Percentiles rank a stretch among this genome's conserved stretches.
phyloP scores from a whole-genome alignment of 495 filamentous ascomycete genomes.

The Friedmanniomyces simplex region DNA sequence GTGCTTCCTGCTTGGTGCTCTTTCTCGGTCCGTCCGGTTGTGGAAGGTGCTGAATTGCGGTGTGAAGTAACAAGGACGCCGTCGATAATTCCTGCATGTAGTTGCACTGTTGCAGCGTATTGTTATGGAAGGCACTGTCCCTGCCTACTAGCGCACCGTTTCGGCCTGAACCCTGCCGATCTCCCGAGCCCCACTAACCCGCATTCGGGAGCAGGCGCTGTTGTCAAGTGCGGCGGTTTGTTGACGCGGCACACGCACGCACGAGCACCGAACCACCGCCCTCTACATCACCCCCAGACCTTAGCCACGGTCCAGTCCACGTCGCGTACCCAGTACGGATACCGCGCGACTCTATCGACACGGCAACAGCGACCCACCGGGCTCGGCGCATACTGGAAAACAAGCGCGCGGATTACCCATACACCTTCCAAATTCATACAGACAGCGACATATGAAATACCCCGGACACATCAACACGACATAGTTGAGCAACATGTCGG shows the following conservation, averaged over 20 bases:
- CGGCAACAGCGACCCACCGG: neutral
- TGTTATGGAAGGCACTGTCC: too few relatives aligned
- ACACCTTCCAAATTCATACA: neutral
- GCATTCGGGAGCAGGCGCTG: neutral
- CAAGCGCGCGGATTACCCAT: neutral
- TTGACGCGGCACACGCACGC: neutral
- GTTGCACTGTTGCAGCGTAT: neutral
- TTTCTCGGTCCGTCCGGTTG: too few relatives aligned
- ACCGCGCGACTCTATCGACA: too few relatives aligned
- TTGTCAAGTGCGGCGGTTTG: constrained; percentile 2
- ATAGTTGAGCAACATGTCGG: constrained; percentile 41
- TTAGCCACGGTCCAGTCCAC: too few relatives aligned
- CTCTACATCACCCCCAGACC: too few relatives aligned
- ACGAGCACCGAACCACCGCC: neutral
- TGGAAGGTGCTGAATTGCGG: too few relatives aligned
- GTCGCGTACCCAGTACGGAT: too few relatives aligned
- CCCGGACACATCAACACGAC: neutral
- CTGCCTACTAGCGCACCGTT: neutral
- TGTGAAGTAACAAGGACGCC: too few relatives aligned
- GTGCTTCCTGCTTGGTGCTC: too few relatives aligned
- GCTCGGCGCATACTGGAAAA: neutral
- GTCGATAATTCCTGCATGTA: neutral
- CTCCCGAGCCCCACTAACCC: neutral
- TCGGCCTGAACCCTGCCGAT: neutral
- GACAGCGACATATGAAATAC: neutral